phyloP scores from a whole-genome alignment of 192 early-diverging fungal species.

The Entomortierella lignicola region DNA sequence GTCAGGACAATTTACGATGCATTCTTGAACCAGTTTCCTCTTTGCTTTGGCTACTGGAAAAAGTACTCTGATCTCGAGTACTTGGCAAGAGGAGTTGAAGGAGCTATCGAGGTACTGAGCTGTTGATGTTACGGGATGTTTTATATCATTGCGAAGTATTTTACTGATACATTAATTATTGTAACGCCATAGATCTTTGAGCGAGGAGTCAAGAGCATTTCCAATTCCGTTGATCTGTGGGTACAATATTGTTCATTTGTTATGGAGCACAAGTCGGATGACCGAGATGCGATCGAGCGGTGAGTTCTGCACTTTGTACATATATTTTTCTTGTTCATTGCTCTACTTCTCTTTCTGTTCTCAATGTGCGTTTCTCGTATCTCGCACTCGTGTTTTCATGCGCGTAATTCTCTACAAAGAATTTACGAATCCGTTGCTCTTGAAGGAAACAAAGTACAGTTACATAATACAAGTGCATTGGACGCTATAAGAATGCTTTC shows the following conservation, averaged over 20 bases:
- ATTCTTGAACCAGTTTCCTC: conserved; percentile 76
- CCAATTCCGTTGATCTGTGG: conserved; percentile 80
- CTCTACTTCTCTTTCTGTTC: conserved; percentile 16
- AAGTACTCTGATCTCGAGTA: conserved; percentile 78
- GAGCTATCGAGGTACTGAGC: conserved; percentile 67
- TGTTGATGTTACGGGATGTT: background rate
- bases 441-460: conserved; percentile 1
- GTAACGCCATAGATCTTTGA: conserved; percentile 71
- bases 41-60: conserved; percentile 86
- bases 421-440: background rate
- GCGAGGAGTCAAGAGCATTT: conserved; percentile 73
- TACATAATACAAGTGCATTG: background rate
- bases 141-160: background rate
- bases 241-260: conserved; percentile 76
- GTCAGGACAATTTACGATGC: conserved; percentile 70
- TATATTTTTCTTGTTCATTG: conserved; percentile 25
- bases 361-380: background rate
- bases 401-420: background rate
- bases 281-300: conserved; percentile 67
- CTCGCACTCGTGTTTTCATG: background rate
- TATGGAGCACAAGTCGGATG: conserved; percentile 65
- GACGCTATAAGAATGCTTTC: background rate
- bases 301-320: conserved; percentile 62
- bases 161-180: conserved; percentile 11
- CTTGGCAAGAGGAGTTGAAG: conserved; percentile 62